Base-by-base conservation (phyloP, 306 rosid genomes). In the Nissolia schottii region DNA sequence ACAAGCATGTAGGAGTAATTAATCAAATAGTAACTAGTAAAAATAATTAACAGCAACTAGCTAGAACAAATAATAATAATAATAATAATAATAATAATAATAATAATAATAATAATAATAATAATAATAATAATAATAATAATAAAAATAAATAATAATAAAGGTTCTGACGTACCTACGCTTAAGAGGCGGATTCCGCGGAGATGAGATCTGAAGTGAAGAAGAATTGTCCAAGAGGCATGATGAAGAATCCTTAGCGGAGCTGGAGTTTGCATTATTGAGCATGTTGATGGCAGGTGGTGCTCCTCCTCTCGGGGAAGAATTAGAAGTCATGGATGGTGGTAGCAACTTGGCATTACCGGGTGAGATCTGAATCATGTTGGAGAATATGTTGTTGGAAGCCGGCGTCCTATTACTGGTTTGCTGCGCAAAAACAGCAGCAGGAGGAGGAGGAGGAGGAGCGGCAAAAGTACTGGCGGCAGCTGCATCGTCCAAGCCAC, bases 281-380 rank as follows among this genome's bases (percentile, higher is more conserved):
- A 58, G 72, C 79, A 81, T 79, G 84, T 75, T 85, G 66, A 71
- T 8, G 37, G 58, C 56, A 32, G 73, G 73, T 5, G 59, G 4
- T 11, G 72, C 35, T 31, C 3, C 35, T 7, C 0, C 35, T 7
- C 5, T 7, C 35, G 35, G 3, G 1, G 31, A 11, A 11, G 48
- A 11, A 40, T 81, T 6, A 34, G 38, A 14, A 82, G 45, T 77
- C 84, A 64, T 85, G 29, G 6, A n/a, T n/a, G 82, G 80, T 8
- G 75, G 41, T 1, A 46, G 49, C 31, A 83, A 9, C 80, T 80
- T 83, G 59, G 83, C 45, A 73, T 69, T 76, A 65, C 70, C 77
- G 8, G 96, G 93, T 59, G 95, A 88, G 93, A 93, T 93, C 97
- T 93, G 96, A 84, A 88, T 85, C 90, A 90, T 84, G 37, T 86